A percentile compares a stretch with the other conserved stretches of the same genome.
Conservation (phyloP, 495 filamentous ascomycete genomes). For the Penicillium dipodomyicola region DNA sequence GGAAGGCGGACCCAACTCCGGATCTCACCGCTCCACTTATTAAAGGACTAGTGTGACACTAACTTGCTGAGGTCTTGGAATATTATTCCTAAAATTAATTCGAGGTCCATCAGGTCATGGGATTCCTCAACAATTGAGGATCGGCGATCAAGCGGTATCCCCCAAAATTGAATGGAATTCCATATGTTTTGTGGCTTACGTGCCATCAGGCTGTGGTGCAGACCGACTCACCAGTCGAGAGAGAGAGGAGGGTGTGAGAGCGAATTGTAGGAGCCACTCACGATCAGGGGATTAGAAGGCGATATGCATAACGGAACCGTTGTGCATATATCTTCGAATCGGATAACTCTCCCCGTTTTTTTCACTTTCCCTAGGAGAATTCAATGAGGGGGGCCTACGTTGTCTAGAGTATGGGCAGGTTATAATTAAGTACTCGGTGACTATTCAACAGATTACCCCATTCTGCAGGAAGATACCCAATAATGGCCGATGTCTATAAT, state of each 20-base stretch:
- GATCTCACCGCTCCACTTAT: constrained; percentile 13
- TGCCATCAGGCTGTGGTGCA: neutral
- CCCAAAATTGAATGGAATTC: neutral
- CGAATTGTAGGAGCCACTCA: constrained; percentile 7
- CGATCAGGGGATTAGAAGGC: neutral
- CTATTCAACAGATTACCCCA: neutral
- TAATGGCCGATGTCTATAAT: constrained; percentile 3
- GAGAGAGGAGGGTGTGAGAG: neutral
- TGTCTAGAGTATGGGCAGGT: neutral
- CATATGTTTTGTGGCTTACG: constrained; percentile 1
- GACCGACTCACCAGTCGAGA: neutral
- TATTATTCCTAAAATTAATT: neutral
- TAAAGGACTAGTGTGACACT: neutral
- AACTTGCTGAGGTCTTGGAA: neutral
- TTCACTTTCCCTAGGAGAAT: constrained; percentile 1
- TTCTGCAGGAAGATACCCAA: constrained; percentile 8
- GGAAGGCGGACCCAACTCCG: constrained; percentile 10
- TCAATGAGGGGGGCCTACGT: neutral
- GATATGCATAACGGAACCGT: neutral
- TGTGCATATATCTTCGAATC: neutral
- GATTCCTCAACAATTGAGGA: constrained; percentile 13
- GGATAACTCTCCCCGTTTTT: neutral
- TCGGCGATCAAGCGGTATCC: neutral
- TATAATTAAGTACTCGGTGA: neutral
- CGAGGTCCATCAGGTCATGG: constrained; percentile 4